Base-by-base conservation (phyloP, 192 early-diverging fungal genomes). In the Geranomyces variabilis region DNA sequence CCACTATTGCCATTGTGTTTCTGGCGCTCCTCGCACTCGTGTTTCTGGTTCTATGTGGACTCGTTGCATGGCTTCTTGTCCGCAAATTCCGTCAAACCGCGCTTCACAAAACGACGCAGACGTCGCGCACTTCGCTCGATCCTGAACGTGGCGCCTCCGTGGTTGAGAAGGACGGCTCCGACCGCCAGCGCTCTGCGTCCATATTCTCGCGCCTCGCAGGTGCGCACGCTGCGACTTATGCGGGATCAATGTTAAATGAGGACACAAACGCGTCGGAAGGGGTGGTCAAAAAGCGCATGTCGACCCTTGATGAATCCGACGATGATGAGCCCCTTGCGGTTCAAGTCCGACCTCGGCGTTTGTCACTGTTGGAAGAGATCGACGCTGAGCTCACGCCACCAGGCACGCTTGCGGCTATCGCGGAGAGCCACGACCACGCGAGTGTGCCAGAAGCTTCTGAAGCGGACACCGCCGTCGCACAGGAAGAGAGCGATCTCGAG, bases 201-300 rank as follows among this genome's bases (percentile, higher is more conserved):
- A 53, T 24, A 53, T 26, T 53, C 7, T 53, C n/a, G 51, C 51
- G 24, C 51, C 51, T 53, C n/a, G 51, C 51, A 15, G 51, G 51
- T 26, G 24, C 51, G 7, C n/a, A 53, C 24, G 3, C 51, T 3
- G n/a, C 51, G n/a, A 53, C 51, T 7, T 17, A 26, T 15, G n/a
- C 51, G 24, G n/a, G 6, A 9, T 26, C 51, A 53, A n/a, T 53
- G 24, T 7, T 26, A 26, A 53, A 53, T 53, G n/a, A 17, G 6
- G 51, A 47, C 46, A 19, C 12, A 10, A 47, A 47, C 46, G 12
- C 46, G 46, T 10, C 24, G 17, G 19, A n/a, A 15, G 51, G 19
- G n/a, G 3, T 26, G 51, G 51, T 8, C 19, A 15, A 53, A 53
- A 26, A 53, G 51, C 51, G 51, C 51, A 41, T 41, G 36, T 41